Evolutionary conservation across 495 filamentous ascomycete species (phyloP).

Genomic region (Sordaria brevicollis): DNA sequence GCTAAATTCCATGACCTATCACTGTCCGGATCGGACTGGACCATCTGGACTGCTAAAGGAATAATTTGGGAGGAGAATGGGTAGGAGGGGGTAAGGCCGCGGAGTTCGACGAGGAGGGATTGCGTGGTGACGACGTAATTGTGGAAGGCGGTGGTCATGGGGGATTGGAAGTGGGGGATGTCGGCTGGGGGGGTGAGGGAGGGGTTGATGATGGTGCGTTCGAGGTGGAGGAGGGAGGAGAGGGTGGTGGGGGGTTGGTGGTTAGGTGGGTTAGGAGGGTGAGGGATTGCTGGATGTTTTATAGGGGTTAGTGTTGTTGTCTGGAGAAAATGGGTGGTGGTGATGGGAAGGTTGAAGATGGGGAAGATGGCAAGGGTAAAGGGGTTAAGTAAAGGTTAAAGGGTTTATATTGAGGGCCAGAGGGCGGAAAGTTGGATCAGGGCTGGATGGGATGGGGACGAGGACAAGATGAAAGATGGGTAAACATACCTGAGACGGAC

Average conservation of each 20-base stretch:
- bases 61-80: conserved; percentile 61
- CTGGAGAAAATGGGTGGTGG: neutral
- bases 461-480: no score
- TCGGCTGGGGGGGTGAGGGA: conserved; percentile 44
- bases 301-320: neutral
- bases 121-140: conserved; percentile 65
- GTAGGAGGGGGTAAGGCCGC: conserved; percentile 58
- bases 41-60: conserved; percentile 55
- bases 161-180: conserved; percentile 40
- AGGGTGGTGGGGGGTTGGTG: conserved; percentile 46
- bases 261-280: conserved; percentile 52
- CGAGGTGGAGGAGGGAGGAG: conserved; percentile 64
- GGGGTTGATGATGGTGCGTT: conserved; percentile 53
- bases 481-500: neutral
- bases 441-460: no score
- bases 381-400: no score
- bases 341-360: neutral
- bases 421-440: no score
- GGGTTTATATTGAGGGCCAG: neutral
- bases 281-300: conserved; percentile 31
- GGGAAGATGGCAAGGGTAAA: neutral
- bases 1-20: conserved; percentile 68
- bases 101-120: conserved; percentile 62
- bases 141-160: conserved; percentile 63
- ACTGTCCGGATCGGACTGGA: conserved; percentile 53